Base-by-base conservation (phyloP, 805 yeast genomes). In the Tanozyma kutaoensis region DNA sequence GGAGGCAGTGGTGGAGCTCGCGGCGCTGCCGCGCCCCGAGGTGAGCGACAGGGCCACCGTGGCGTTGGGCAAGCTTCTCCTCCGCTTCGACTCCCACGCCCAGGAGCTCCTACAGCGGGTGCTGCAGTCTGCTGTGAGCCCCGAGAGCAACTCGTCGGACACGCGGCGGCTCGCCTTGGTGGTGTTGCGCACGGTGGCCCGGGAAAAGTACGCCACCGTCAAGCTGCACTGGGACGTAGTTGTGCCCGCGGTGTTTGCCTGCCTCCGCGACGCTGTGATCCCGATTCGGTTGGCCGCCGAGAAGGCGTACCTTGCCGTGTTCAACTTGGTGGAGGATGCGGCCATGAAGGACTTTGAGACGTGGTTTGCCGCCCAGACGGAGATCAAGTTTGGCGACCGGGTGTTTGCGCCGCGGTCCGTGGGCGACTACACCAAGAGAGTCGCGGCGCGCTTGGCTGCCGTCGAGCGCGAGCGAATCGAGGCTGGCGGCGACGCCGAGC, bases 231-330 rank as follows among this genome's bases (percentile, higher is more conserved):
- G 69, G 35, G 72, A 73, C 37, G 34, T 52, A 0, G 40, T 88
- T 27, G 81, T 67, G 3, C 82, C 91, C 10, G 61, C 81, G 9
- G 74, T 85, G 2, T 88, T 88, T 48, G 58, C 76, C 0, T 76
- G 91, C 47, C 76, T 88, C 22, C 66, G 98, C 37, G 95, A 86
- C 43, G 65, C 75, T n/a, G 62, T 81, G 25, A 82, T 88, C 43
- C 96, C 98, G 4, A 76, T 88, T 39, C 86, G 85, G 43, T 62
- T 88, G 35, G 95, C 96, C 1, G 95, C 95, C 6, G 98, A 88
- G 49, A 82, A 82, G 56, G 85, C 93, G 1, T 85, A 68, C 48
- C 48, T 86, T 37, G 71, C 81, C 2, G 46, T 84, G 12, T 77
- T 85, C 52, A 61, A 67, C 25, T 57, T 88, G 39, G 76, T 80